Evolutionary conservation across 306 rosid species (phyloP).

Genomic region (Dryas alaskensis): DNA sequence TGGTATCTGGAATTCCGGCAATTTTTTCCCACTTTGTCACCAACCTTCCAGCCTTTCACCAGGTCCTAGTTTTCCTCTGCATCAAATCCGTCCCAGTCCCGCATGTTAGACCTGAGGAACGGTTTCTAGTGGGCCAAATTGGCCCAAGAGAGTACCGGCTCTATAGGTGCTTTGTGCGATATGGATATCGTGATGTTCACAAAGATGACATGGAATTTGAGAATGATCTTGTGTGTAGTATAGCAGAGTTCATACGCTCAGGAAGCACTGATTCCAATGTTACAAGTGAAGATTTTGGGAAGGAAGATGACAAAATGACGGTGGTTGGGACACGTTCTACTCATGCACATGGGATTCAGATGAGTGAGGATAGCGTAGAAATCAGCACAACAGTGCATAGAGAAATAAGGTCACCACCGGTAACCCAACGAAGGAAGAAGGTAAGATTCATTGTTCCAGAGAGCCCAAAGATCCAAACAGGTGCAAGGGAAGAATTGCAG

Average conservation of each 20-base stretch:
- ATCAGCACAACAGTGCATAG: slow-evolving; percentile 37
- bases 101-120: slow-evolving; percentile 66
- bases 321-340: slow-evolving; percentile 69
- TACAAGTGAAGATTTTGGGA: slow-evolving; percentile 32
- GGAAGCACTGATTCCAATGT: slow-evolving; percentile 22
- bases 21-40: slow-evolving; percentile 92
- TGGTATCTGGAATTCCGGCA: slow-evolving; percentile 85
- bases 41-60: slow-evolving; percentile 95
- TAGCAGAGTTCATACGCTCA: slow-evolving; percentile 76
- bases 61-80: slow-evolving; percentile 89
- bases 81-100: slow-evolving; percentile 87
- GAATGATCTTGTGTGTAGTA: slow-evolving; percentile 76
- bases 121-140: slow-evolving; percentile 76
- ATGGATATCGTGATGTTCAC: slow-evolving; percentile 83
- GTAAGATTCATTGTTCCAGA: slow-evolving; percentile 81
- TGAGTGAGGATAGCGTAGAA: slow-evolving; percentile 29
- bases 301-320: slow-evolving; percentile 49
- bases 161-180: slow-evolving; percentile 81
- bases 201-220: slow-evolving; percentile 81
- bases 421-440: slow-evolving; percentile 47
- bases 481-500: slow-evolving; percentile 51
- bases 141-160: slow-evolving; percentile 70
- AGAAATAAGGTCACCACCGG: slow-evolving; percentile 58
- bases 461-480: slow-evolving; percentile 54
- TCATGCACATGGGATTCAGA: slow-evolving; percentile 41